These are phyloP conservation scores for Plasmopara viticola DNA, from an alignment of 352 stramenopile genomes.

Conservation along the genomic window DNA sequence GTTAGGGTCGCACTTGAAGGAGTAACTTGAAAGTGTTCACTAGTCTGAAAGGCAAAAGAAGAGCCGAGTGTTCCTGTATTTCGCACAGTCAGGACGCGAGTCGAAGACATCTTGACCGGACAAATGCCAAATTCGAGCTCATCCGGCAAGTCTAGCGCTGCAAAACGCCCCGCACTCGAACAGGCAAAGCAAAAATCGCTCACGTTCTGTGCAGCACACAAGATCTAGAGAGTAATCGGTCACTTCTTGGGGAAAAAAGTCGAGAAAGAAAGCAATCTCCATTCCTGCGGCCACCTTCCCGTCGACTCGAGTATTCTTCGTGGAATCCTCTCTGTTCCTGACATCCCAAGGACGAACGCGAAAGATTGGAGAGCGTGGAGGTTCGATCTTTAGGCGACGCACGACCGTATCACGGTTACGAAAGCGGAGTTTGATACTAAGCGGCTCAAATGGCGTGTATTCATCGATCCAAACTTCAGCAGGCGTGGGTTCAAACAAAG, in stretches of 20 bases:
- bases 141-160: slow-evolving; percentile 88
- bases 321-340: slow-evolving; percentile 3
- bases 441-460: slow-evolving; percentile 85
- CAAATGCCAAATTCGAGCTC: slow-evolving; percentile 81
- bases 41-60: slow-evolving; percentile 70
- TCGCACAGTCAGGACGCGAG: slow-evolving; percentile 78
- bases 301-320: slow-evolving; percentile 30
- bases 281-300: slow-evolving; percentile 91
- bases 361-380: slow-evolving; percentile 85
- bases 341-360: slow-evolving; percentile 36
- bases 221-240: slow-evolving; percentile 86
- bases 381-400: slow-evolving; percentile 85
- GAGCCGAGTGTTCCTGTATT: slow-evolving; percentile 84
- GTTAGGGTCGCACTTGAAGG: slow-evolving; percentile 61
- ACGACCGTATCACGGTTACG: slow-evolving; percentile 90
- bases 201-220: slow-evolving; percentile 90
- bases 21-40: slow-evolving; percentile 50
- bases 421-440: slow-evolving; percentile 83
- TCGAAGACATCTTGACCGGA: slow-evolving; percentile 79
- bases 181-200: slow-evolving; percentile 91
- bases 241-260: slow-evolving; percentile 88
- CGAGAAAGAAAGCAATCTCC: slow-evolving; percentile 87
- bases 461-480: slow-evolving; percentile 87
- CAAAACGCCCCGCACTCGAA: slow-evolving; percentile 74
- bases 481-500: slow-evolving; percentile 84